Conservation (phyloP, 2,329 filamentous ascomycete genomes). For the Aspergillus fischeri region DNA sequence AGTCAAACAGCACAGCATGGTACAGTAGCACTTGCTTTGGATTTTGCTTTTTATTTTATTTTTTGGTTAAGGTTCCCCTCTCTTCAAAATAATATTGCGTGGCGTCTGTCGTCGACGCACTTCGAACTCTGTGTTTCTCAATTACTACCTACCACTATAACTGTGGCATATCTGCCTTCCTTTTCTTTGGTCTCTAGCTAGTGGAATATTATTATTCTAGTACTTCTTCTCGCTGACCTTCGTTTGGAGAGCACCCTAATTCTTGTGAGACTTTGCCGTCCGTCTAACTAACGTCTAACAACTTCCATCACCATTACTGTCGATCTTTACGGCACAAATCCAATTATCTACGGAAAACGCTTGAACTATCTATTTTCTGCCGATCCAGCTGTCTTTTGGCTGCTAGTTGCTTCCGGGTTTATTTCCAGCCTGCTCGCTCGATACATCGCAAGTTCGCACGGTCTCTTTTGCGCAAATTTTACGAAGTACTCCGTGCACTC, state of each 20-base stretch:
- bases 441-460: not conserved
- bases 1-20: constrained; percentile 6
- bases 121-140: constrained; percentile 4
- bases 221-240: not conserved
- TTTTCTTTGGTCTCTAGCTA: constrained; percentile 3
- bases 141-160: not conserved
- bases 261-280: not conserved
- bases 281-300: not conserved
- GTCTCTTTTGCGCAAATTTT: not conserved
- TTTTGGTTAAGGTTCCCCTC: constrained; percentile 4
- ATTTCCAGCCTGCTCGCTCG: not conserved
- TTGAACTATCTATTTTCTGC: not conserved
- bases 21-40: constrained; percentile 11
- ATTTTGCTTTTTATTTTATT: not conserved
- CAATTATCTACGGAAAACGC: not conserved
- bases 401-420: not conserved
- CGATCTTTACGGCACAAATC: not conserved
- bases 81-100: constrained; percentile 18
- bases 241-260: not conserved
- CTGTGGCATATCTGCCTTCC: constrained; percentile 6
- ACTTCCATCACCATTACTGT: not conserved
- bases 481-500: not conserved
- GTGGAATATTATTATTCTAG: constrained; percentile 5
- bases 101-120: constrained; percentile 23
- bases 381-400: not conserved